Base-by-base conservation (phyloP, 148 eudicot genomes). In the Simmondsia chinensis region DNA sequence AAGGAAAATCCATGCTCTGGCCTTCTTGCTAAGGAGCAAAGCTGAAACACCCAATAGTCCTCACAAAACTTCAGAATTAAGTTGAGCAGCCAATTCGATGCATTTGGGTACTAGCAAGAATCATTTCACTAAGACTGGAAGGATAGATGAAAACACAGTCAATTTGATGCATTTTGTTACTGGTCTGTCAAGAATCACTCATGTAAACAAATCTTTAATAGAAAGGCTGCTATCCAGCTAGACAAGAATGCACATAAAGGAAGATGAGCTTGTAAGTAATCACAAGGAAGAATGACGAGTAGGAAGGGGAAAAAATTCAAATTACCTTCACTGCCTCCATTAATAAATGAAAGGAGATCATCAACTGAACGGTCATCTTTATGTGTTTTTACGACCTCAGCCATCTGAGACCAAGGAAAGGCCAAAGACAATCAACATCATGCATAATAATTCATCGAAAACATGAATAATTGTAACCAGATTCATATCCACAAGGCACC, bases 321-420 rank as follows among this genome's bases (percentile, higher is more conserved):
- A 6, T 6, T 59, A 87, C 96, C 94, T 60, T 69, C 79, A 66
- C 61, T 59, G 23, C 59, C 73, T 37, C 96, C 96, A 70, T 88
- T 88, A 60, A 88, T 88, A 51, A 74, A 88, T 27, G 94, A 83
- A 57, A 88, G 55, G 10, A 88, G 61, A 54, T 88, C 96, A 60
- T 88, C 96, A 51, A 88, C 73, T 1, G 94, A 83, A 20, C 96
- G 94, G 32, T 80, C 76, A 66, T 88, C 96, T 38, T 35, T 70
- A 49, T 38, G 83, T 61, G 73, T 65, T 60, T 72, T 86, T 63
- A 68, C 96, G 32, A 46, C 62, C 53, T 75, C 83, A 35, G 63
- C 62, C 46, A 64, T 73, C 96, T 88, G 69, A 62, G 43, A 72
- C 39, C 48, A 52, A 61, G 23, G 13, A 26, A 54, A 52, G 29